Conservation (phyloP, 306 rosid genomes). For the Citrullus colocynthis region DNA sequence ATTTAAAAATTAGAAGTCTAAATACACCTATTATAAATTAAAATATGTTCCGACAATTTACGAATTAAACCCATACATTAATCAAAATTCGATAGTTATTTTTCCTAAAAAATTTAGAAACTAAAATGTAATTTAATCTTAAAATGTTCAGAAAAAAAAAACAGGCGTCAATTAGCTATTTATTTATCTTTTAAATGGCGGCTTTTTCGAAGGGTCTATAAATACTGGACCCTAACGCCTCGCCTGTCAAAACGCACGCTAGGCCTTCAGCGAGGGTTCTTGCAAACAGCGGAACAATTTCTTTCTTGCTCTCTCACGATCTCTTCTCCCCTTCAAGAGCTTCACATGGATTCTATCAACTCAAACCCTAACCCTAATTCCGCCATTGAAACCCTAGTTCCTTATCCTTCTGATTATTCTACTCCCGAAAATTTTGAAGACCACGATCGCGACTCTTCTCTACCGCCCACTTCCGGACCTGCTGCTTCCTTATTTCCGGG, state of each 20-base stretch:
- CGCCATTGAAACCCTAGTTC: slow-evolving; percentile 18
- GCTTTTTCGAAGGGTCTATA: background rate
- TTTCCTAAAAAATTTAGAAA: too few relatives aligned
- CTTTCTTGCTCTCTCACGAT: background rate
- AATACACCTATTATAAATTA: too few relatives aligned
- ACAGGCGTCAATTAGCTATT: too few relatives aligned
- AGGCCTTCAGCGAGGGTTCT: background rate
- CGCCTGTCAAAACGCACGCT: background rate
- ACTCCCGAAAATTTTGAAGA: slow-evolving; percentile 18
- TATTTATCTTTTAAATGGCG: background rate
- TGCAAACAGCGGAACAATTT: background rate
- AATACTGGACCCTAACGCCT: background rate
- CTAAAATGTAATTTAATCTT: too few relatives aligned
- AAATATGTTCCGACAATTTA: too few relatives aligned
- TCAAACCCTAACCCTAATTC: slow-evolving; percentile 20
- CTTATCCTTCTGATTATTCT: slow-evolving; percentile 14
- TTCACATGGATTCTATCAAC: slow-evolving; percentile 41
- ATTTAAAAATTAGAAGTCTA: too few relatives aligned
- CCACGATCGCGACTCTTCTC: slow-evolving; percentile 13
- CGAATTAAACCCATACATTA: too few relatives aligned
- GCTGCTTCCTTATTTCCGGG: background rate
- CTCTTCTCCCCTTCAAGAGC: background rate
- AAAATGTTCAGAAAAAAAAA: too few relatives aligned
- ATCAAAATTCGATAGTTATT: too few relatives aligned
- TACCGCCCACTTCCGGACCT: background rate